Base-by-base conservation (phyloP, 805 yeast genomes). In the Pichia nanzhaoensis region DNA sequence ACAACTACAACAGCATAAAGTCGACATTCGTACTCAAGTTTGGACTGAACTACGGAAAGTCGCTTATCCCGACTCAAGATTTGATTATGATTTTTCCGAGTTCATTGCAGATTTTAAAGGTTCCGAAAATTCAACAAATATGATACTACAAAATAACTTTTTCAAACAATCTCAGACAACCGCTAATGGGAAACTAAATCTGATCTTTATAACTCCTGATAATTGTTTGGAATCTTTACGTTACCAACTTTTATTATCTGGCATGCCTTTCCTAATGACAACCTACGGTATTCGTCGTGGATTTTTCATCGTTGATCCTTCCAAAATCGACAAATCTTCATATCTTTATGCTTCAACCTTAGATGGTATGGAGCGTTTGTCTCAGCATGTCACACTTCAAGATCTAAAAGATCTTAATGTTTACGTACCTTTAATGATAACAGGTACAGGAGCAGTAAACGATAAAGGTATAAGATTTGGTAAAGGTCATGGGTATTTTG, bases 401-500 rank as follows among this genome's bases (percentile, higher is more conserved):
- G 51, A 54, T 16, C 45, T 60, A 24, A 50, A 48, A 37, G 48
- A 50, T 7, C 14, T 34, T 17, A 34, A 45, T 7, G 34, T 59
- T 16, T 37, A 45, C 28, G 51, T 58, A 10, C 58, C 56, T 41
- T 49, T 51, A 12, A 58, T 60, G 64, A 48, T 60, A 14, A 60
- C 65, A 6, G 65, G 64, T 7, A 58, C 65, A 1, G 64, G 64
- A 27, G 65, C 65, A 16, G 58, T 60, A 33, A 60, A 60, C 42
- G 49, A 51, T 37, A 53, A 53, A 37, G 65, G 65, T 16, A 52
- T 60, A 14, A 42, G 65, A 27, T 58, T 60, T 37, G 65, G 65
- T 30, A 60, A 60, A 43, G 65, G 65, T 4, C 65, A 60, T 44
- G 65, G 64, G 2, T 59, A 47, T 41, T 60, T 60, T 42, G 65